Percentiles rank a stretch among this genome's conserved stretches.
These are phyloP conservation scores for Cutaneotrichosporon daszewskae DNA, from an alignment of 1,284 basidiomycete species.

Conservation along the genomic window DNA sequence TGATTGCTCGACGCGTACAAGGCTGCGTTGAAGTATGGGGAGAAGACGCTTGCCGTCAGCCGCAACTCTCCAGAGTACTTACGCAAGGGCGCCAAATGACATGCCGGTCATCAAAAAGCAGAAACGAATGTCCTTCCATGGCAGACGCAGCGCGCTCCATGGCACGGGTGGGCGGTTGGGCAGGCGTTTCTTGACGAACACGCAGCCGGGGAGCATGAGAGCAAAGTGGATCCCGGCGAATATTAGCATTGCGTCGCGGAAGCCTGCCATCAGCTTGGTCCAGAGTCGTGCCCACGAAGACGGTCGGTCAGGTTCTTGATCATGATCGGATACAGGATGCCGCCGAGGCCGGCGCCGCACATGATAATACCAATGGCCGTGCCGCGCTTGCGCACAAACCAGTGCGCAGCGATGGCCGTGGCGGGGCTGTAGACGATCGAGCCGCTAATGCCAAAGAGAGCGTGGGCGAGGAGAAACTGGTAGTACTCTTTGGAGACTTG, in stretches of 20 bases:
- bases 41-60: slow-evolving; percentile 9
- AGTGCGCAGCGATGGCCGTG: slow-evolving; percentile 42
- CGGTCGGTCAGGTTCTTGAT: slow-evolving; percentile 16
- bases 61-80: not conserved
- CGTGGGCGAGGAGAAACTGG: slow-evolving; percentile 42
- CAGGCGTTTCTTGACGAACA: slow-evolving; percentile 19
- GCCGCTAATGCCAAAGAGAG: slow-evolving; percentile 35
- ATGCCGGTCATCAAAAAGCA: slow-evolving; percentile 8
- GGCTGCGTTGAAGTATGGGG: slow-evolving; percentile 13
- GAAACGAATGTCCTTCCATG: slow-evolving; percentile 11
- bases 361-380: slow-evolving; percentile 42
- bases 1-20: slow-evolving; percentile 2
- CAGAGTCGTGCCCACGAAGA: no score
- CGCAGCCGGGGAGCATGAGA: slow-evolving; percentile 22
- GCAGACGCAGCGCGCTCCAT: slow-evolving; percentile 4
- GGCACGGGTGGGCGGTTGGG: slow-evolving; percentile 17
- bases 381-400: slow-evolving; percentile 37
- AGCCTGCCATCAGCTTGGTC: slow-evolving; percentile 12
- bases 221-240: slow-evolving; percentile 16
- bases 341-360: slow-evolving; percentile 38
- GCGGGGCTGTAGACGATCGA: slow-evolving; percentile 38
- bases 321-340: slow-evolving; percentile 27
- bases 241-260: slow-evolving; percentile 22
- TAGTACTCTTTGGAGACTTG: slow-evolving; percentile 41
- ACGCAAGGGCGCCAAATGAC: not conserved